Evolutionary conservation across 176 grass and related monocot genomes (phyloP), one percentile per base, ranked within the genome.

Genomic region (Oryza brachyantha): DNA sequence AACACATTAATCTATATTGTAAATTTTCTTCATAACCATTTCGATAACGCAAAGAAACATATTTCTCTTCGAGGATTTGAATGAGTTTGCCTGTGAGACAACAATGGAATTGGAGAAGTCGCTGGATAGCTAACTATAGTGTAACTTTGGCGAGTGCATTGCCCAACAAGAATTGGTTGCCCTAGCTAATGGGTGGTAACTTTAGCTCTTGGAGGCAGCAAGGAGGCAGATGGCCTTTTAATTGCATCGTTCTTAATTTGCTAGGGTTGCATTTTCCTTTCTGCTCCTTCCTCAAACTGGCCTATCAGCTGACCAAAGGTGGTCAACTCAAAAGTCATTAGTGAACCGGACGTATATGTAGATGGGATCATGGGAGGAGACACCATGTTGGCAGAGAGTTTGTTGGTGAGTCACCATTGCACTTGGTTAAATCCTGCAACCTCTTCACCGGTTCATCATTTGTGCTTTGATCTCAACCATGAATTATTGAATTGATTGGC

Each of bases 121-220:
- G 16, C 16, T 50, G 3, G 46, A 50, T 50, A 50, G 5, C 16
- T 45, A 43, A 5, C 46, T 45, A 13, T 31, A 28, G 43, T 68
- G 19, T 42, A 27, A 13, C 79, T 87, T 72, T 83, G 22, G 5
- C 46, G 7, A 77, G 73, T 78, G 79, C 66, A 28, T 46, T 61
- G 34, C 59, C 43, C 62, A 35, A 61, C 36, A 38, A 80, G 41
- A 74, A 36, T 34, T 31, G 21, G 32, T 0, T 21, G 46, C 46
- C 46, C 46, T 42, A 31, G 63, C 26, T 41, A 65, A 39, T 70
- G 72, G 48, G 27, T 31, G 42, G 45, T n/a, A 66, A 76, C 61
- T 87, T 87, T 73, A 83, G 38, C 85, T 83, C 79, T 83, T 87
- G 37, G 52, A 40, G 10, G 13, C 10, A n/a, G 59, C 66, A 87